A percentile compares a stretch with the other conserved stretches of the same genome.
Conservation (phyloP, 2,329 filamentous ascomycete species). For the Calonectria naviculata region DNA sequence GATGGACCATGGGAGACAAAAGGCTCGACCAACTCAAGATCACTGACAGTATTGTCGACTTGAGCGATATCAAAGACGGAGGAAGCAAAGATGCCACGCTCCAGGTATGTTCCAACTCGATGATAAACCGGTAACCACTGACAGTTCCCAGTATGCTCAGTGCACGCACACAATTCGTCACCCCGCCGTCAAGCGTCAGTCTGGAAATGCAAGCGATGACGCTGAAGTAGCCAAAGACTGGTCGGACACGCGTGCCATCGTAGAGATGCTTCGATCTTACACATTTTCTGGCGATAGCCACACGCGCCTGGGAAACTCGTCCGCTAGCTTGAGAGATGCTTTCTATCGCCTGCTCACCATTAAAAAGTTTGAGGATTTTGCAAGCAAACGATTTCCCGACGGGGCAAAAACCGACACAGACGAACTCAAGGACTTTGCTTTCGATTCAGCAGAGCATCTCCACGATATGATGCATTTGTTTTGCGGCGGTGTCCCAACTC, state of each 20-base stretch:
- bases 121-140: background rate
- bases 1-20: background rate
- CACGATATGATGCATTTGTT: background rate
- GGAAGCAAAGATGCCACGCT: background rate
- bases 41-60: background rate
- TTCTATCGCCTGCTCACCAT: conserved; percentile 5
- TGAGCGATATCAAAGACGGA: background rate
- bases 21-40: background rate
- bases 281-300: background rate
- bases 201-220: background rate
- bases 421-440: background rate
- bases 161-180: background rate
- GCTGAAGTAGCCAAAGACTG: background rate
- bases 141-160: background rate
- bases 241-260: background rate
- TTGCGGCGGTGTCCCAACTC: background rate
- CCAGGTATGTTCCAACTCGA: background rate
- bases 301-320: background rate
- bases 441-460: background rate
- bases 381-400: background rate
- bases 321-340: background rate
- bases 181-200: too few relatives aligned
- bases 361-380: conserved; percentile 1
- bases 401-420: background rate
- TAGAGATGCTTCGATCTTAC: background rate